Percentiles rank a stretch among this genome's conserved stretches.
These are phyloP conservation scores for Phytopythium sindhum DNA, from an alignment of 352 stramenopile genomes.

Conservation along the genomic window DNA sequence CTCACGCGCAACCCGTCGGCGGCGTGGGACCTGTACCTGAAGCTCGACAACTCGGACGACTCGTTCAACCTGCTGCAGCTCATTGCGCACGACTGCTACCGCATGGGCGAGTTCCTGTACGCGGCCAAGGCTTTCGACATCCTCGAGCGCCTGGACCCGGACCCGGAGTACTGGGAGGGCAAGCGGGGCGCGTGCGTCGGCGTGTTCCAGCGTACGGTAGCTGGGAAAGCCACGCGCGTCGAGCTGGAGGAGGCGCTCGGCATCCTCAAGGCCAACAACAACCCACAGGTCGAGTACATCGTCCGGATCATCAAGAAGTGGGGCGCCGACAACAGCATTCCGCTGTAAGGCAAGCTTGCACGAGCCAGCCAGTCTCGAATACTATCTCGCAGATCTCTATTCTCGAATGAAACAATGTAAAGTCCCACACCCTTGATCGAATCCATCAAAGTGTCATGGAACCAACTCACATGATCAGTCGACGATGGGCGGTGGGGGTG, in stretches of 20 bases:
- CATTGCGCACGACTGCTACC: slow-evolving; percentile 97
- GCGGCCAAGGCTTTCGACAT: slow-evolving; percentile 94
- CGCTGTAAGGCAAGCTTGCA: slow-evolving; percentile 33
- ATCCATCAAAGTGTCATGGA: not conserved
- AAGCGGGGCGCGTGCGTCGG: slow-evolving; percentile 94
- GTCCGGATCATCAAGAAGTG: slow-evolving; percentile 96
- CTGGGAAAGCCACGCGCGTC: slow-evolving; percentile 85
- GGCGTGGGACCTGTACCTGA: slow-evolving; percentile 96
- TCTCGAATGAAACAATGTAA: not conserved
- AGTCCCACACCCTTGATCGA: not conserved
- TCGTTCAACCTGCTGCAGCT: slow-evolving; percentile 95
- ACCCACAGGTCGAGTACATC: slow-evolving; percentile 96
- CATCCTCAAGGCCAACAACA: slow-evolving; percentile 93
- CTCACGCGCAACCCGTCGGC: slow-evolving; percentile 92
- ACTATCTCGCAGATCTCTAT: not conserved
- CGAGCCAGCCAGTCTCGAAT: not conserved
- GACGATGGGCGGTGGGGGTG: slow-evolving; percentile 13
- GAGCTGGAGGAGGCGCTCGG: slow-evolving; percentile 89
- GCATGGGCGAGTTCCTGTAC: slow-evolving; percentile 95
- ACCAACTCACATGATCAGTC: not conserved
- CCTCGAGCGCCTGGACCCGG: slow-evolving; percentile 91
- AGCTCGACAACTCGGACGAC: slow-evolving; percentile 94
- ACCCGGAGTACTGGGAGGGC: slow-evolving; percentile 96
- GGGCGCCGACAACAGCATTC: slow-evolving; percentile 88
- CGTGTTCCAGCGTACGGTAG: slow-evolving; percentile 94